Evolutionary conservation across 2,329 filamentous ascomycete species (phyloP), one percentile per base, ranked within the genome.

Genomic region (Aureobasidium sp.): DNA sequence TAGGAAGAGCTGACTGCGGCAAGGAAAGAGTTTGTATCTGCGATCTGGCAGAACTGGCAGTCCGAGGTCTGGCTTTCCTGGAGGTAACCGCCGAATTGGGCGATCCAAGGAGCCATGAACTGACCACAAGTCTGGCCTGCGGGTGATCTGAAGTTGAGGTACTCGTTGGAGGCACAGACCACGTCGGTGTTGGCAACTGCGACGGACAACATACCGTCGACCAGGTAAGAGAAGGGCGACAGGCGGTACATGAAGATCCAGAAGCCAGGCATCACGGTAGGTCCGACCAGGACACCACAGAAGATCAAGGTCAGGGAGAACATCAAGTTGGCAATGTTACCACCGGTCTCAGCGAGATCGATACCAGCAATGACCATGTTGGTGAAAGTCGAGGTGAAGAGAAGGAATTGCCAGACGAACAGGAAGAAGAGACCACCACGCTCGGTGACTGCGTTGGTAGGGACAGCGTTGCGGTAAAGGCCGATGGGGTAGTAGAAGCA

Each of bases 401-500:
- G 75, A 65, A 93, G 79, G 81, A 95, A 95, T 65, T 82, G 77
- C 69, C 86, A 81, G 44, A 92, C 78, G 67, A 91, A 84, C 32
- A 96, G 78, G 78, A 92, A 91, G 83, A 93, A 88, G 27, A 94
- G 82, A 0, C 79, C 87, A 10, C 90, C 89, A 34, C 90, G 88
- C 68, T 90, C 84, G 5, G 81, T 71, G 1, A 87, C 82, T 65
- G 85, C 77, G 63, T 81, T 81, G 4, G 84, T 84, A 1, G 78
- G 78, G 16, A 79, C 75, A 2, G 89, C 88, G 69, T 93, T 92
- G 63, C 77, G 75, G 73, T 90, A 85, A 9, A 94, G 81, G 2
- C 89, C 90, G 60, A 95, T 58, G 1, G 91, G 90, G 71, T 92
- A 96, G 78, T 96, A 96, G 84, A 89, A 93, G 72, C 81, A 86